Percentiles rank a stretch among this genome's conserved stretches.
phyloP scores from a whole-genome alignment of 139 green algal genomes.

The Mychonastes homosphaera region DNA sequence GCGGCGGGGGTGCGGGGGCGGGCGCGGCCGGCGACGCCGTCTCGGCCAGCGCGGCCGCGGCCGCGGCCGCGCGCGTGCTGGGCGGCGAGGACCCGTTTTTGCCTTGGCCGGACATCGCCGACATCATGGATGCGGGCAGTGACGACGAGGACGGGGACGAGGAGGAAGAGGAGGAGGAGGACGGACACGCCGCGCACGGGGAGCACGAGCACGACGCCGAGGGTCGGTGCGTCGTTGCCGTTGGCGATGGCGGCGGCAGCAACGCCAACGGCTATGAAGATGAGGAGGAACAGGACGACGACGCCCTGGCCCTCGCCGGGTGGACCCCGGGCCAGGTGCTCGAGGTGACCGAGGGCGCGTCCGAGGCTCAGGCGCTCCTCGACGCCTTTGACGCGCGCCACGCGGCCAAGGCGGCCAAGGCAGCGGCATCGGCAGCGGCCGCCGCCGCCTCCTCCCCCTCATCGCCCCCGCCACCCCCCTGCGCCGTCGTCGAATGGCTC shows the following conservation, averaged over 20 bases:
- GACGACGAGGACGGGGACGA: conserved; percentile 20
- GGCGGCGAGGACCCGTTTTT: conserved; percentile 39
- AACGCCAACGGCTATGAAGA: too few relatives aligned
- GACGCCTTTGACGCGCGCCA: conserved; percentile 16
- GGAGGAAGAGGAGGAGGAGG: conserved; percentile 19
- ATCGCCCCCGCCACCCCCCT: not conserved
- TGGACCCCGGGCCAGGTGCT: conserved; percentile 30
- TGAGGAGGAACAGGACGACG: conserved; percentile 7
- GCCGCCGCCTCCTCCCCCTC: not conserved
- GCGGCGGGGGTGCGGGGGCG: not conserved
- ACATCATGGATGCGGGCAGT: conserved; percentile 20
- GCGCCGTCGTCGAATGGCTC: conserved; percentile 42
- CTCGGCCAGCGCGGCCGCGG: not conserved
- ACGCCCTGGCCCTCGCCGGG: not conserved
- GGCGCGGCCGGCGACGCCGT: not conserved
- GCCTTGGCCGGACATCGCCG: conserved; percentile 40
- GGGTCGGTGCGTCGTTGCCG: not conserved
- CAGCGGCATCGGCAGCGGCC: not conserved
- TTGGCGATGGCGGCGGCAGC: not conserved
- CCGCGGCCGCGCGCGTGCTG: too few relatives aligned
- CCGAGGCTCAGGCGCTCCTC: conserved; percentile 36
- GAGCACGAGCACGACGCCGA: conserved; percentile 3
- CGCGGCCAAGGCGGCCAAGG: conserved; percentile 1
- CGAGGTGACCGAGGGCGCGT: conserved; percentile 30
- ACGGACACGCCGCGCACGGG: not conserved